Evolutionary conservation across 2,329 filamentous ascomycete species (phyloP).

Genomic region (Microascus cirrosus): DNA sequence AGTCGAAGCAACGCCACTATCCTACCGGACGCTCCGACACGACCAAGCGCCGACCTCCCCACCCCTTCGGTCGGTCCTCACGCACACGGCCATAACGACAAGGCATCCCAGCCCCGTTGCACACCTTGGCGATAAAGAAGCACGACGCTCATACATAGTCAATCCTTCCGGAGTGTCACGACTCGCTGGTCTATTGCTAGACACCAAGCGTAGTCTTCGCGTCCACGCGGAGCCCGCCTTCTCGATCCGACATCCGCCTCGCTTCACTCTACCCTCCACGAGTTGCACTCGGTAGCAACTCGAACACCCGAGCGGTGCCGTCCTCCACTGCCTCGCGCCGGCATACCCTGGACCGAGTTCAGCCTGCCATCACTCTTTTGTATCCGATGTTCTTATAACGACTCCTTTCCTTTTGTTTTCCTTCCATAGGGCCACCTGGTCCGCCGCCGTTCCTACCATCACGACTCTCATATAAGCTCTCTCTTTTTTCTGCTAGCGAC

Average conservation of each 20-base stretch:
- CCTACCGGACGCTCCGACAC: not conserved
- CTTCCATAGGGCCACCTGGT: slow-evolving; percentile 14
- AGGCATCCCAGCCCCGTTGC: not conserved
- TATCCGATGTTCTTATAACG: slow-evolving; percentile 30
- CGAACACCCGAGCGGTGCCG: slow-evolving; percentile 1
- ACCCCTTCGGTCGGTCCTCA: not conserved
- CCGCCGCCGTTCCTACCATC: slow-evolving; percentile 11
- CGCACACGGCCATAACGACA: not conserved
- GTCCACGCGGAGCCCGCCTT: not conserved
- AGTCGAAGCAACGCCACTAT: not conserved
- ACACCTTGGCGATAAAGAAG: not conserved
- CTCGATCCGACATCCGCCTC: not conserved
- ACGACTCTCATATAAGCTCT: slow-evolving; percentile 8
- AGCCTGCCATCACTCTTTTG: not conserved
- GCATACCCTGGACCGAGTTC: not conserved
- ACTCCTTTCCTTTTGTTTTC: slow-evolving; percentile 21
- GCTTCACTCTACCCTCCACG: not conserved
- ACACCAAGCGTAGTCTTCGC: not conserved
- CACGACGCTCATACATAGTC: not conserved
- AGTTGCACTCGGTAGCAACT: not conserved
- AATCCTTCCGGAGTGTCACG: not conserved
- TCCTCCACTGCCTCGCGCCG: slow-evolving; percentile 1
- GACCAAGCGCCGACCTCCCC: not conserved
- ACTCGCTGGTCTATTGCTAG: not conserved
- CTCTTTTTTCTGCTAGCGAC: slow-evolving; percentile 7